phyloP scores from a whole-genome alignment of 495 filamentous ascomycete genomes.

The Cercophora samala region DNA sequence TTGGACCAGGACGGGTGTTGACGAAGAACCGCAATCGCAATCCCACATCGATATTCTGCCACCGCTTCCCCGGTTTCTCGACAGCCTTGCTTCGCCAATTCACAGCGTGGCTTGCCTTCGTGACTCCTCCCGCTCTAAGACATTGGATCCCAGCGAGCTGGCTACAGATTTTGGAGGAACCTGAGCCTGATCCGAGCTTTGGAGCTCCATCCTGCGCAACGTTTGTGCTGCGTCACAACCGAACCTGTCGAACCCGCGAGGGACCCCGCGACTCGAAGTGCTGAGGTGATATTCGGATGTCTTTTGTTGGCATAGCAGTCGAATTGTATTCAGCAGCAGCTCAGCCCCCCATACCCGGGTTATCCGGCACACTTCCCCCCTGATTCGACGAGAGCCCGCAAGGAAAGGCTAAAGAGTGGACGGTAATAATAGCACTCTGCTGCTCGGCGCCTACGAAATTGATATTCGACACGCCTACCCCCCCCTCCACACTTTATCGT shows the following conservation, averaged over 20 bases:
- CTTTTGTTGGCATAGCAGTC: conserved; percentile 2
- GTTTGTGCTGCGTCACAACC: conserved; percentile 6
- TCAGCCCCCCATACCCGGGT: conserved; percentile 27
- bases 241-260: conserved; percentile 6
- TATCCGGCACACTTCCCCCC: conserved; percentile 18
- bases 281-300: conserved; percentile 11
- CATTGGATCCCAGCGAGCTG: conserved; percentile 3
- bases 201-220: neutral
- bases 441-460: conserved; percentile 23
- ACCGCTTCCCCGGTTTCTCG: neutral
- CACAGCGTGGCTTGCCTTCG: conserved; percentile 7
- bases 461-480: conserved; percentile 4
- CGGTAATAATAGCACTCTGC: conserved; percentile 31
- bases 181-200: neutral
- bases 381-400: conserved; percentile 22
- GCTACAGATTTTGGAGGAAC: neutral
- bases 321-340: conserved; percentile 11
- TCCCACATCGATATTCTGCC: neutral
- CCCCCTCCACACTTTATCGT: conserved; percentile 8
- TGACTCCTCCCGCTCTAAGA: conserved; percentile 4
- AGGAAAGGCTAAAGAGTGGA: conserved; percentile 16
- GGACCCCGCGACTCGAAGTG: conserved; percentile 1
- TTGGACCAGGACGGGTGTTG: neutral
- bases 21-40: neutral
- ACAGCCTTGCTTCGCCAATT: neutral